A percentile compares a stretch with the other conserved stretches of the same genome.
These are phyloP conservation scores for Ormosia emarginata DNA, from an alignment of 306 rosid genomes.

Conservation along the genomic window DNA sequence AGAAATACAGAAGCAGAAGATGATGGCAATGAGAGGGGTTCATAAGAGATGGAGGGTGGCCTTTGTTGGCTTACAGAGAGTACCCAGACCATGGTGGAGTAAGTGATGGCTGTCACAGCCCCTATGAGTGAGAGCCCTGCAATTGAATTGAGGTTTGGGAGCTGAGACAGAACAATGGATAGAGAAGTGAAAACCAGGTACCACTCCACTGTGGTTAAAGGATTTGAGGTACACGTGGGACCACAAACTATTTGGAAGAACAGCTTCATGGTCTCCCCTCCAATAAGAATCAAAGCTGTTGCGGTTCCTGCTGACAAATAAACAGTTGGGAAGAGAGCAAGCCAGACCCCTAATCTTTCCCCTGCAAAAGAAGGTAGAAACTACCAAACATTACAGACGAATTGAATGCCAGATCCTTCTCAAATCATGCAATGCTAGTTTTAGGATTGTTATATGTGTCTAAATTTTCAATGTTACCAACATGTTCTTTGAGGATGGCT, in stretches of 20 bases:
- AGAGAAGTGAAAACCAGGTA: conserved; percentile 93
- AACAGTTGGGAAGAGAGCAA: conserved; percentile 90
- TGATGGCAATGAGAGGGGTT: conserved; percentile 58
- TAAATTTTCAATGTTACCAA: neutral
- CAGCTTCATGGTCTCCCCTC: conserved; percentile 98
- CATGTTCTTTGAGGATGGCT: neutral
- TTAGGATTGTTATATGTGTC: neutral
- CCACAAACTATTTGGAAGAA: conserved; percentile 96
- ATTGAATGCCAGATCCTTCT: neutral
- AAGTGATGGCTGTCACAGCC: conserved; percentile 97
- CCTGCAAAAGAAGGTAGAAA: conserved; percentile 48
- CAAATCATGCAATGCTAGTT: conserved; percentile 12
- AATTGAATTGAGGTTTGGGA: conserved; percentile 95
- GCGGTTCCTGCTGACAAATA: conserved; percentile 99
- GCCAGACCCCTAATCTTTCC: conserved; percentile 97
- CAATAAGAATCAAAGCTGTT: conserved; percentile 91
- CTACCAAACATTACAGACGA: neutral
- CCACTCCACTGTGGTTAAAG: conserved; percentile 96
- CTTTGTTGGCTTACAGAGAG: conserved; percentile 90
- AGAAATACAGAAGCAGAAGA: conserved; percentile 68
- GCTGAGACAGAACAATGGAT: conserved; percentile 91
- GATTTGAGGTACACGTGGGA: conserved; percentile 82
- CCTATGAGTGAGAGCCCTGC: conserved; percentile 97
- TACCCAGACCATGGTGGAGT: conserved; percentile 95
- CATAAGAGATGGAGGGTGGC: conserved; percentile 81